Evolutionary conservation across 2,329 filamentous ascomycete species (phyloP).

Genomic region (Colletotrichum cordylinicola): DNA sequence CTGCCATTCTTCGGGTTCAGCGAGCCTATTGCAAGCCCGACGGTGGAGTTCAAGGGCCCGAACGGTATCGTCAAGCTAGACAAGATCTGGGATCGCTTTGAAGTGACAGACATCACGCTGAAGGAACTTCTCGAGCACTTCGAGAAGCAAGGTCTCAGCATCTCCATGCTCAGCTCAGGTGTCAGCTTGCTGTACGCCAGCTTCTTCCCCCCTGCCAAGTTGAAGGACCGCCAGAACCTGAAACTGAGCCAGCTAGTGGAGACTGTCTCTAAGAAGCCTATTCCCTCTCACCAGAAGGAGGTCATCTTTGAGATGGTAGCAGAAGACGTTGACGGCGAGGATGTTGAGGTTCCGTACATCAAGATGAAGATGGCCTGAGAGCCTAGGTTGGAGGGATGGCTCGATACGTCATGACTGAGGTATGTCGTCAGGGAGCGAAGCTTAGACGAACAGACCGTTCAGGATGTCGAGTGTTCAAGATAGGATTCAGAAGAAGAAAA

Average conservation of each 20-base stretch:
- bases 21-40: constrained; percentile 92
- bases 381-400: background rate
- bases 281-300: constrained; percentile 91
- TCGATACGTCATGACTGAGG: background rate
- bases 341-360: constrained; percentile 96
- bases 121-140: constrained; percentile 85
- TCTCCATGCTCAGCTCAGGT: constrained; percentile 96
- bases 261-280: constrained; percentile 87
- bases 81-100: constrained; percentile 98
- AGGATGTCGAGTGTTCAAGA: background rate
- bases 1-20: constrained; percentile 98
- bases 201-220: constrained; percentile 82
- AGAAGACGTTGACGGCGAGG: constrained; percentile 86
- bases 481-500: background rate
- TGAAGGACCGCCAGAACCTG: constrained; percentile 81
- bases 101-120: constrained; percentile 85
- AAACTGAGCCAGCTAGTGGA: constrained; percentile 91
- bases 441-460: background rate
- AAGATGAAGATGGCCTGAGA: constrained; percentile 74
- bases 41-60: constrained; percentile 85
- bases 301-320: constrained; percentile 96
- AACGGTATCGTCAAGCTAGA: constrained; percentile 84
- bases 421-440: background rate
- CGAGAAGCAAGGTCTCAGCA: constrained; percentile 77
- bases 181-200: constrained; percentile 93